Percentiles rank a stretch among this genome's conserved stretches.
These are phyloP conservation scores for Hymenoscyphus repandus DNA, from an alignment of 2,329 filamentous ascomycete species.

Conservation along the genomic window DNA sequence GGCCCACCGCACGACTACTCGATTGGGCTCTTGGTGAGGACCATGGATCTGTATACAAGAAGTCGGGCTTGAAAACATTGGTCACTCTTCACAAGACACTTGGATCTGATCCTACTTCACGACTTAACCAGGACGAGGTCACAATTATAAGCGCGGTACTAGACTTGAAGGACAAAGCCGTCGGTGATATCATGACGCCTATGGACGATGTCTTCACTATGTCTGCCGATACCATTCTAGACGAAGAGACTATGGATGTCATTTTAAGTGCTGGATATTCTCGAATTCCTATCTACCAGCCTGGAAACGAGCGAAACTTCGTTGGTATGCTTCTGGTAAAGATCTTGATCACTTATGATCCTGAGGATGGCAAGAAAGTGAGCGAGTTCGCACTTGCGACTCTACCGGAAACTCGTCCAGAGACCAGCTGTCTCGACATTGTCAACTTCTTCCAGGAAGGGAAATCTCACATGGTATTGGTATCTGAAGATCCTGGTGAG, in stretches of 20 bases:
- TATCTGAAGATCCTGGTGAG: slow-evolving; percentile 85
- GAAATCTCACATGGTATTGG: slow-evolving; percentile 97
- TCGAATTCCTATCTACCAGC: slow-evolving; percentile 86
- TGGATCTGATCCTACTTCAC: slow-evolving; percentile 74
- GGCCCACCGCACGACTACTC: slow-evolving; percentile 92
- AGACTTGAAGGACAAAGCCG: slow-evolving; percentile 92
- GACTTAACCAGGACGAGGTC: slow-evolving; percentile 94
- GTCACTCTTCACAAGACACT: slow-evolving; percentile 92
- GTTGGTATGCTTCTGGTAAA: slow-evolving; percentile 98
- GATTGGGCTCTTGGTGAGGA: slow-evolving; percentile 91
- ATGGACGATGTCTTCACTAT: slow-evolving; percentile 97
- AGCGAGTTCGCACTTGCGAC: slow-evolving; percentile 90
- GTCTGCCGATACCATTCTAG: slow-evolving; percentile 88
- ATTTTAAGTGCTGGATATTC: slow-evolving; percentile 94
- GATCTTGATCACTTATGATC: slow-evolving; percentile 97
- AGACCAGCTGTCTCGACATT: slow-evolving; percentile 96
- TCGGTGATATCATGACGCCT: slow-evolving; percentile 95
- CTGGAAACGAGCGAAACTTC: slow-evolving; percentile 80
- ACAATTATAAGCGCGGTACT: slow-evolving; percentile 97
- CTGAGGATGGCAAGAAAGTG: slow-evolving; percentile 82
- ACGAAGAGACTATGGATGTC: slow-evolving; percentile 89
- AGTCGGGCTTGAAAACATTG: slow-evolving; percentile 91
- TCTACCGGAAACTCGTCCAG: slow-evolving; percentile 86
- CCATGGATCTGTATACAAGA: slow-evolving; percentile 96
- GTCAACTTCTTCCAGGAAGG: slow-evolving; percentile 99